A percentile compares a stretch with the other conserved stretches of the same genome.
phyloP scores from a whole-genome alignment of 2,329 filamentous ascomycete genomes.

The Stagonosporopsis vannaccii region DNA sequence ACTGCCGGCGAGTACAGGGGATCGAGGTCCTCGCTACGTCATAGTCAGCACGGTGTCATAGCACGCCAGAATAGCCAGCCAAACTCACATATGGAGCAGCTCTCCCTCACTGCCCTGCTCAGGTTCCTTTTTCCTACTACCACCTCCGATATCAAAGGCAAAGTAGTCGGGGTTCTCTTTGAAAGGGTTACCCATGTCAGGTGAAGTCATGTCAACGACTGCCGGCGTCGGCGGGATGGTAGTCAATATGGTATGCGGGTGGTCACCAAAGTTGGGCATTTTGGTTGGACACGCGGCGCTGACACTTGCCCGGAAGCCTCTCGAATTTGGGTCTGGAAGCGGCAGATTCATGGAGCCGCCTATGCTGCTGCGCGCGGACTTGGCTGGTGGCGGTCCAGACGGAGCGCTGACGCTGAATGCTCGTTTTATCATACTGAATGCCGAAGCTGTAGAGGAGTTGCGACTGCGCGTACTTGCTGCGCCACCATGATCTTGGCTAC shows the following conservation, averaged over 20 bases:
- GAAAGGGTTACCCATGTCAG: conserved; percentile 46
- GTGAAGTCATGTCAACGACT: conserved; percentile 23
- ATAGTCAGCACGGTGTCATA: conserved; percentile 11
- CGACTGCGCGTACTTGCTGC: conserved; percentile 26
- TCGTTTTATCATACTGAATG: conserved; percentile 37
- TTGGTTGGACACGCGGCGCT: conserved; percentile 50
- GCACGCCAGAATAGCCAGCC: not conserved
- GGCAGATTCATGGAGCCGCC: conserved; percentile 7
- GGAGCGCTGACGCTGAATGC: conserved; percentile 34
- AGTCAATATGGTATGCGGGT: conserved; percentile 43
- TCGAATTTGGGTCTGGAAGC: conserved; percentile 42
- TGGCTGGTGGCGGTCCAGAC: conserved; percentile 25
- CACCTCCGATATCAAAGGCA: conserved; percentile 33
- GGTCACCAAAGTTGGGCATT: conserved; percentile 43
- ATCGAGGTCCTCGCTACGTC: conserved; percentile 37
- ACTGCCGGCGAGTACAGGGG: conserved; percentile 35
- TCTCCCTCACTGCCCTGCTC: conserved; percentile 24
- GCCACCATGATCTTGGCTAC: conserved; percentile 23
- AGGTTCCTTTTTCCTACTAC: conserved; percentile 17
- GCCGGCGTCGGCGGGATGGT: conserved; percentile 54
- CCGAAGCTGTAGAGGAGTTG: conserved; percentile 37
- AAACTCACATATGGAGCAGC: conserved; percentile 39
- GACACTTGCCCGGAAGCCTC: conserved; percentile 38
- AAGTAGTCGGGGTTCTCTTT: conserved; percentile 44
- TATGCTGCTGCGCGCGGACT: conserved; percentile 29